Evolutionary conservation across 352 stramenopile species (phyloP).

Genomic region (Globisporangium nodosum): DNA sequence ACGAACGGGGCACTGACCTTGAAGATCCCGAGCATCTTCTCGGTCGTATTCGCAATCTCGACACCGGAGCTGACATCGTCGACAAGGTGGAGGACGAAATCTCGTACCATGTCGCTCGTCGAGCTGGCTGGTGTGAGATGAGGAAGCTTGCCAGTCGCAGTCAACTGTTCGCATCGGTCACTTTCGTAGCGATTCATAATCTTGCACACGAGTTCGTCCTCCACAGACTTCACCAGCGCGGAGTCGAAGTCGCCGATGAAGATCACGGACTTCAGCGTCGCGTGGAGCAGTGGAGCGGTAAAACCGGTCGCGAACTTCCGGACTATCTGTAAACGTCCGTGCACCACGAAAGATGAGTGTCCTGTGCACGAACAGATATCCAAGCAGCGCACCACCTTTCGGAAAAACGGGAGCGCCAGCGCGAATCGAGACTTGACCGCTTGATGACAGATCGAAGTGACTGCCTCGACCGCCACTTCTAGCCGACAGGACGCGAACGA

Average conservation of each 20-base stretch:
- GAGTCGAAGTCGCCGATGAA: constrained; percentile 78
- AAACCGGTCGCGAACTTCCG: constrained; percentile 35
- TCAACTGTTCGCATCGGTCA: constrained; percentile 20
- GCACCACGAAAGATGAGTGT: not conserved
- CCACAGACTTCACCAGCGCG: constrained; percentile 48
- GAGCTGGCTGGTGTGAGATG: constrained; percentile 8
- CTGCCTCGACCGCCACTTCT: constrained; percentile 50
- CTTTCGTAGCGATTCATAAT: constrained; percentile 69
- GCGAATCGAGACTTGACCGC: constrained; percentile 65
- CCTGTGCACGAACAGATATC: not conserved
- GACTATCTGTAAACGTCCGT: constrained; percentile 29
- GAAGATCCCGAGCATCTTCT: constrained; percentile 63
- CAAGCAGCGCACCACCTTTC: constrained; percentile 35
- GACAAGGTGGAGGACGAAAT: constrained; percentile 46
- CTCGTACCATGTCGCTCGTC: constrained; percentile 21
- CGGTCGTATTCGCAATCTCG: constrained; percentile 62
- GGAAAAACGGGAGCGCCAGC: constrained; percentile 52
- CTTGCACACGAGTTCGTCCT: constrained; percentile 68
- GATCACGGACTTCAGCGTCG: constrained; percentile 57
- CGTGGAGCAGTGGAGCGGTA: constrained; percentile 47
- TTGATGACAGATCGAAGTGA: constrained; percentile 76
- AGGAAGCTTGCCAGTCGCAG: constrained; percentile 9
- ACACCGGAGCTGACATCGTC: constrained; percentile 55
- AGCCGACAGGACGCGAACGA: constrained; percentile 35
- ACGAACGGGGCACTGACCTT: constrained; percentile 34